Base-by-base conservation (phyloP, 2,329 filamentous ascomycete genomes). In the Colletotrichum magnum region DNA sequence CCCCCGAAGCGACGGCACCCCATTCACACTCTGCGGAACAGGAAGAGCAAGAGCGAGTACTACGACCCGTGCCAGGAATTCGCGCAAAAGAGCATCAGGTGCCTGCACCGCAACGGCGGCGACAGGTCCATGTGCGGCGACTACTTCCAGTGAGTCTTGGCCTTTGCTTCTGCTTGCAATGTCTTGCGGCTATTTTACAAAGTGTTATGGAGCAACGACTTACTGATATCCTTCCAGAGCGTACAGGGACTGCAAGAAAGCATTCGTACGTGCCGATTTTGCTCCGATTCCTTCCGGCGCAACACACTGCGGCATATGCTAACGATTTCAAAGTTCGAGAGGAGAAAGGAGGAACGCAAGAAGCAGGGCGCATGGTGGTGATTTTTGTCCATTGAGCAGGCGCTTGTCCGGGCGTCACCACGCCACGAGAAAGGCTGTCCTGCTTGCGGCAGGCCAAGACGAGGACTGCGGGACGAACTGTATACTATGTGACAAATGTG, bases 31-130 rank as follows among this genome's bases (percentile, higher is more conserved):
- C 52, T 18, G 21, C 32, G 26, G 53, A 41, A 70, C 76, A 97
- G 95, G 74, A 98, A 98, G 86, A 88, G 87, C 64, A 89, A 92
- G 77, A 97, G 94, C 85, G 91, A 98, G 79, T 98, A 92, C 83
- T 94, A 93, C 79, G 96, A 99, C 76, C 96, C 96, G 2, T 99
- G 96, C 81, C 95, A 98, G 79, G 95, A 97, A 76, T 94, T 94
- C 5, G 95, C 96, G 7, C 86, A 92, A 73, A 88, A 89, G 77
- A 98, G 95, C 81, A 91, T 98, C 74, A 91, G 90, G 79, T 99
- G 96, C 77, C 83, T 99, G 77, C 92, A 94, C 78, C 89, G 96
- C 24, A 99, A 99, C 79, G 91, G 88, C 24, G 95, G 93, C 15
- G 94, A 98, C 78, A 89, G 91, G 73, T 85, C 91, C n/a, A 93